phyloP scores from a whole-genome alignment of 2,329 filamentous ascomycete genomes.

The Fusarium keratoplasticum region DNA sequence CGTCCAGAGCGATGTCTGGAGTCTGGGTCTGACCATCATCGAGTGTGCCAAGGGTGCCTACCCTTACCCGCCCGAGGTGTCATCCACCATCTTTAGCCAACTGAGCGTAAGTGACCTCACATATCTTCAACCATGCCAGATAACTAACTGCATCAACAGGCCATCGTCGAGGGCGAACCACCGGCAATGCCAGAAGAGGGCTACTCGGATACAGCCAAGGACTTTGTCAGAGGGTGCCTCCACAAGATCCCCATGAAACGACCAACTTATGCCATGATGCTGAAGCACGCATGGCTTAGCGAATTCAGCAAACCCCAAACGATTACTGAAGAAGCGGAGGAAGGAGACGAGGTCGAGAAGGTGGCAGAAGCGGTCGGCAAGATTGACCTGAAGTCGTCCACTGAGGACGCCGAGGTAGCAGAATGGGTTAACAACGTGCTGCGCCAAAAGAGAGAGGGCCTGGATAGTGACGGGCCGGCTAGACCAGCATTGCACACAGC shows the following conservation, averaged over 20 bases:
- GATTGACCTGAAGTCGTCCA: constrained; percentile 54
- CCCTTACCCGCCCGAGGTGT: constrained; percentile 96
- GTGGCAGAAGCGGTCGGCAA: constrained; percentile 58
- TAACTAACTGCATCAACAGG: constrained; percentile 64
- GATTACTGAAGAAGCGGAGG: constrained; percentile 77
- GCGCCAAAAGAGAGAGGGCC: constrained; percentile 65
- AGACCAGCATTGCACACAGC: constrained; percentile 91
- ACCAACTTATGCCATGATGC: constrained; percentile 92
- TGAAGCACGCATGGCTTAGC: constrained; percentile 90
- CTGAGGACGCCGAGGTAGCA: constrained; percentile 83
- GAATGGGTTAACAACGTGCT: constrained; percentile 84
- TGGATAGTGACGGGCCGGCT: constrained; percentile 58
- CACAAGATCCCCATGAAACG: constrained; percentile 92
- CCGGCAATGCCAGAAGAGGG: constrained; percentile 83
- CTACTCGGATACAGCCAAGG: constrained; percentile 82
- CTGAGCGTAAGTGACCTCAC: constrained; percentile 79
- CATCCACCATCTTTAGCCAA: constrained; percentile 98
- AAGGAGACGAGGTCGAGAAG: constrained; percentile 62
- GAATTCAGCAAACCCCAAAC: constrained; percentile 80
- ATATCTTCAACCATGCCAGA: not conserved
- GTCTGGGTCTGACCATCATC: constrained; percentile 91
- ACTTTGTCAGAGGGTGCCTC: constrained; percentile 90
- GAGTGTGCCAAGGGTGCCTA: constrained; percentile 96
- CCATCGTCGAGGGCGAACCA: constrained; percentile 97
- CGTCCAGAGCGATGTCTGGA: constrained; percentile 99